phyloP scores from a whole-genome alignment of 306 rosid genomes.

The Quercus aquifolioides region DNA sequence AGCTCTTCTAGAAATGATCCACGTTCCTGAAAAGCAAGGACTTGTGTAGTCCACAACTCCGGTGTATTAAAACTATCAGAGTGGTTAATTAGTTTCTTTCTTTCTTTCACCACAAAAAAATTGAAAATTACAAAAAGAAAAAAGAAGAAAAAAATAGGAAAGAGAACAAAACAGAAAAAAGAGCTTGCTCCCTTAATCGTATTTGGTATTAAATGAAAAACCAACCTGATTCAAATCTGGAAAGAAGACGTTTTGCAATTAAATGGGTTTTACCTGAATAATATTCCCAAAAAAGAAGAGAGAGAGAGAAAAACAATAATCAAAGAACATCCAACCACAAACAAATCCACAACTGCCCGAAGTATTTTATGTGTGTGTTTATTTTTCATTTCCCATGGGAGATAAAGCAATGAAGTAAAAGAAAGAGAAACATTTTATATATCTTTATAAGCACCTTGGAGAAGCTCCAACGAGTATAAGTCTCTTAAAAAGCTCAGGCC shows the following conservation, averaged over 20 bases:
- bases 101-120: too few relatives aligned
- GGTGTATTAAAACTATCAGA: too few relatives aligned
- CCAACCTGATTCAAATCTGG: background rate
- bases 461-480: slow-evolving; percentile 82
- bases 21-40: background rate
- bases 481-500: slow-evolving; percentile 65
- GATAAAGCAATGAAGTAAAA: background rate
- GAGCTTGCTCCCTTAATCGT: too few relatives aligned
- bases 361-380: too few relatives aligned
- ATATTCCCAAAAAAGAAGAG: background rate
- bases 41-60: too few relatives aligned
- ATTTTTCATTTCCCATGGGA: background rate
- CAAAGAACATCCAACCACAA: background rate
- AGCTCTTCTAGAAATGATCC: background rate
- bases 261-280: background rate
- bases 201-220: too few relatives aligned
- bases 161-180: too few relatives aligned
- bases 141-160: too few relatives aligned
- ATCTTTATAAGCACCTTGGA: slow-evolving; percentile 56
- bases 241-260: background rate
- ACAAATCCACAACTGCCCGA: too few relatives aligned
- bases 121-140: too few relatives aligned
- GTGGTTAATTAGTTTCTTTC: too few relatives aligned
- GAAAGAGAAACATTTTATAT: background rate
- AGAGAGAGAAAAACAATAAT: background rate